Percentiles rank a stretch among this genome's conserved stretches.
These are phyloP conservation scores for Aspergillus ostianus DNA, from an alignment of 495 filamentous ascomycete genomes.

Conservation along the genomic window DNA sequence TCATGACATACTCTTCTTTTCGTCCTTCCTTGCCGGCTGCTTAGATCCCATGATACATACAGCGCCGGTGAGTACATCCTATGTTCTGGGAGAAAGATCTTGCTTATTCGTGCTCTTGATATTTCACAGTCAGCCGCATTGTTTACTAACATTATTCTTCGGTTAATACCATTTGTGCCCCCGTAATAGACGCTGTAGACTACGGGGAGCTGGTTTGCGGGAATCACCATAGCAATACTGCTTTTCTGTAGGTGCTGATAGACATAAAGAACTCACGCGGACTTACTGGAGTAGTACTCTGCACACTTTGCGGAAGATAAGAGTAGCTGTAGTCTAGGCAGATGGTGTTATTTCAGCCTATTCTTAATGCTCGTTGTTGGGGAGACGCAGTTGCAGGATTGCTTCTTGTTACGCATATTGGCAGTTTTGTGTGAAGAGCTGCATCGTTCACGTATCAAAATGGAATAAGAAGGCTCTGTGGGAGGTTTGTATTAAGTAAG, in stretches of 20 bases:
- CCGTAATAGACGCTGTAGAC: background rate
- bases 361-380: background rate
- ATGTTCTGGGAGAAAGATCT: background rate
- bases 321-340: background rate
- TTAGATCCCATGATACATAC: background rate
- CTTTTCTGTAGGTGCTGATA: background rate
- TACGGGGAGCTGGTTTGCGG: background rate
- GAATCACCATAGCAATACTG: background rate
- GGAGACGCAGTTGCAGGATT: background rate
- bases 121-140: background rate
- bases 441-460: background rate
- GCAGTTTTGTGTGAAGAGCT: background rate
- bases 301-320: background rate
- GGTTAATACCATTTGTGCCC: background rate
- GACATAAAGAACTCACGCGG: background rate
- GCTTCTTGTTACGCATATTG: background rate
- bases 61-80: background rate
- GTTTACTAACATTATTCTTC: background rate
- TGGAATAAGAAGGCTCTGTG: background rate
- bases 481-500: background rate
- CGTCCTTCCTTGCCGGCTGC: background rate
- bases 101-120: background rate
- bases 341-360: background rate
- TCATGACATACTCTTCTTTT: background rate
- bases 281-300: background rate